These are phyloP conservation scores for Dactylis glomerata DNA, from an alignment of 176 grass and related monocot species.

Conservation along the genomic window DNA sequence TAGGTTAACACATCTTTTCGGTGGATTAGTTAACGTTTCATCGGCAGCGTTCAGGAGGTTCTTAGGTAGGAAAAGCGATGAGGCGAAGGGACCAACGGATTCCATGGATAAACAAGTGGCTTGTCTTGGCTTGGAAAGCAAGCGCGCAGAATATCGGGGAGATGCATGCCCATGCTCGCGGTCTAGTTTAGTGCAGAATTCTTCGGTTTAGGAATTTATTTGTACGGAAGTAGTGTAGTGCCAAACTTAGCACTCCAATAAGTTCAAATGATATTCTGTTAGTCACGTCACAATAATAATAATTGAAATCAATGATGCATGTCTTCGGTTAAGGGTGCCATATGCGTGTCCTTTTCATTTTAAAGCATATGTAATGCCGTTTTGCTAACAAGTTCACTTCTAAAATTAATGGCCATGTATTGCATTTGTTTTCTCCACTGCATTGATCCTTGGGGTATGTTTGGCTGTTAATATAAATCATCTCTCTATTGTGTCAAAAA, in stretches of 20 bases:
- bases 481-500: no score
- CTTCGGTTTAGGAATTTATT: background rate
- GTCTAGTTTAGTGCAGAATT: background rate
- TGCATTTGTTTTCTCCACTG: no score
- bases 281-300: background rate
- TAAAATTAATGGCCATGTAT: no score
- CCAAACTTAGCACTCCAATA: background rate
- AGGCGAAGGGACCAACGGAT: slow-evolving; percentile 9
- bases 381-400: background rate
- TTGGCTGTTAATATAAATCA: no score
- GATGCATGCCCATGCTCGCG: background rate
- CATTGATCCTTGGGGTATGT: no score
- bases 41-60: slow-evolving; percentile 27
- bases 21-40: background rate
- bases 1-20: background rate
- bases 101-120: background rate
- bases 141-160: slow-evolving; percentile 29
- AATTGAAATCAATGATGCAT: background rate
- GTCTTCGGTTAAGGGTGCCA: background rate
- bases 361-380: background rate
- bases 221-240: background rate
- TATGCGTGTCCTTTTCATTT: background rate
- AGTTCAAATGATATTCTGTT: background rate
- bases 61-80: slow-evolving; percentile 37
- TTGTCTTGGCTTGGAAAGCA: slow-evolving; percentile 43